These are phyloP conservation scores for Myxozyma neotropica DNA, from an alignment of 805 yeast species.

Conservation along the genomic window DNA sequence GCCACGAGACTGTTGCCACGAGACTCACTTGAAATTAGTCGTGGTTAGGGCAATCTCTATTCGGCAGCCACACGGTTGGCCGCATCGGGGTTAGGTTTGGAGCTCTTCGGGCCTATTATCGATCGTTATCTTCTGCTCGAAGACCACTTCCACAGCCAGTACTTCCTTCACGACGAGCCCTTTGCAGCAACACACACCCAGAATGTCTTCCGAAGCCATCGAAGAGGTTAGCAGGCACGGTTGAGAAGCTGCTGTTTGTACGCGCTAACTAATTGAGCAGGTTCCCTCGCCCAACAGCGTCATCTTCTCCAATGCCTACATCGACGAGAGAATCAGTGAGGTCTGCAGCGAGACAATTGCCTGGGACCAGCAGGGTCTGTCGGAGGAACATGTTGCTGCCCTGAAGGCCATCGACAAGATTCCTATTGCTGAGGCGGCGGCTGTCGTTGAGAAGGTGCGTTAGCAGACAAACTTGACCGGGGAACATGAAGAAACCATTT, in stretches of 20 bases:
- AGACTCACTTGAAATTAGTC: no score
- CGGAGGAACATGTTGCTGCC: constrained; percentile 66
- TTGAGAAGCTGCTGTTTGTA: not conserved
- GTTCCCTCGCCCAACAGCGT: constrained; percentile 39
- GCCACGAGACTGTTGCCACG: no score
- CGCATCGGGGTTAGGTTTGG: constrained; percentile 10
- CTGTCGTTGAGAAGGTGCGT: constrained; percentile 19
- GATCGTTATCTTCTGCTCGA: constrained; percentile 15
- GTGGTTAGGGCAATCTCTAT: not conserved
- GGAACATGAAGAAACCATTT: not conserved
- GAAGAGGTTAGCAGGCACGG: not conserved
- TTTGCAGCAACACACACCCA: not conserved
- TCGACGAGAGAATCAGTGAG: constrained; percentile 54
- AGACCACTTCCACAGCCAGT: not conserved
- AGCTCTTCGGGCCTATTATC: constrained; percentile 10
- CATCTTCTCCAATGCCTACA: constrained; percentile 63
- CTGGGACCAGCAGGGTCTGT: constrained; percentile 84
- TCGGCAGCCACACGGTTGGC: not conserved
- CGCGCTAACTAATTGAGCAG: constrained; percentile 10
- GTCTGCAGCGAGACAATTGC: constrained; percentile 79
- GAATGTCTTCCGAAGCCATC: constrained; percentile 22
- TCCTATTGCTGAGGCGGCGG: constrained; percentile 33
- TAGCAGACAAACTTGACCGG: not conserved
- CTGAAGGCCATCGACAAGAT: constrained; percentile 57
- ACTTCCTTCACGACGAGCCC: not conserved